Evolutionary conservation across 2,329 filamentous ascomycete species (phyloP).

Genomic region (Stagonosporopsis rhizophila): DNA sequence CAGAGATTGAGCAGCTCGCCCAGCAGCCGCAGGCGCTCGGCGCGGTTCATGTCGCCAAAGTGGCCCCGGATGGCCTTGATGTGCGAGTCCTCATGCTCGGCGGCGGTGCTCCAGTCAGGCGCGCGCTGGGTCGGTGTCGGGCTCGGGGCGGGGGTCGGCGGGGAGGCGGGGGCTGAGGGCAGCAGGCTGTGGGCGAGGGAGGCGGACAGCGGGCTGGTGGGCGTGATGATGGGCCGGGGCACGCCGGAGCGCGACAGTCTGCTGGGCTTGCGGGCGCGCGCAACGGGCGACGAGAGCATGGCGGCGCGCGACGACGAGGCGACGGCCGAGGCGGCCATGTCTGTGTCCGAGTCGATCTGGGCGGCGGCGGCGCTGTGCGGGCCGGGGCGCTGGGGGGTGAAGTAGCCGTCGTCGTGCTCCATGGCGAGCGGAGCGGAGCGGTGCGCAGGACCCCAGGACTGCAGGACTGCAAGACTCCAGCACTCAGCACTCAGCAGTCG

Average conservation of each 20-base stretch:
- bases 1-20: slow-evolving; percentile 92
- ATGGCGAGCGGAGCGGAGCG: slow-evolving; percentile 28
- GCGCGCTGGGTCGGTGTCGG: slow-evolving; percentile 68
- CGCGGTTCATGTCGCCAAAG: slow-evolving; percentile 78
- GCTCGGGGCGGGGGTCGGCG: slow-evolving; percentile 71
- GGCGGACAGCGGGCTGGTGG: slow-evolving; percentile 57
- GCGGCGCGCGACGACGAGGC: slow-evolving; percentile 42
- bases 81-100: slow-evolving; percentile 83
- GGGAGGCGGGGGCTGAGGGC: slow-evolving; percentile 69
- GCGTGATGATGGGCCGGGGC: slow-evolving; percentile 57
- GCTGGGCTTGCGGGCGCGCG: slow-evolving; percentile 48
- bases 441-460: no score
- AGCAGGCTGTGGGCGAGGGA: slow-evolving; percentile 66
- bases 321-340: slow-evolving; percentile 45
- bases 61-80: slow-evolving; percentile 79
- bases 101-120: slow-evolving; percentile 78
- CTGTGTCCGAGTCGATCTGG: slow-evolving; percentile 42
- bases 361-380: slow-evolving; percentile 19
- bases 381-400: slow-evolving; percentile 30
- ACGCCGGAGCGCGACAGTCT: slow-evolving; percentile 52
- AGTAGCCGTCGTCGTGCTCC: slow-evolving; percentile 47
- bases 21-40: slow-evolving; percentile 80
- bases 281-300: slow-evolving; percentile 47
- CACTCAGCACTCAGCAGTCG: no score
- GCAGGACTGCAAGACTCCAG: no score